phyloP scores from a whole-genome alignment of 495 filamentous ascomycete genomes.

The Lasiosphaeria ovina region DNA sequence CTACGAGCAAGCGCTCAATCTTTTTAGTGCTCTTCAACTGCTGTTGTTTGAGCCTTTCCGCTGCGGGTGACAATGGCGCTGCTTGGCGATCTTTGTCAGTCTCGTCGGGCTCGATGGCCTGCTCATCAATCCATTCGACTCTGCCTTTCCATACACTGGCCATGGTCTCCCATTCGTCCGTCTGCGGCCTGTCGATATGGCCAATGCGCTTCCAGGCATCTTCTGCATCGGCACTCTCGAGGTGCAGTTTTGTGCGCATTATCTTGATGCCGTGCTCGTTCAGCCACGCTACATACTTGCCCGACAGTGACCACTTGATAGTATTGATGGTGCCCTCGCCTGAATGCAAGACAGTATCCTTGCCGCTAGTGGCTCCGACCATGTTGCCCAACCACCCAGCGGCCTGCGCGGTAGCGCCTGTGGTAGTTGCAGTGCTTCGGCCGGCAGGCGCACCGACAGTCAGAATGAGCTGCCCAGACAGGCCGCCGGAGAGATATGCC shows the following conservation, averaged over 20 bases:
- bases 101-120: slow-evolving; percentile 60
- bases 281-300: slow-evolving; percentile 88
- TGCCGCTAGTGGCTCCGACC: slow-evolving; percentile 74
- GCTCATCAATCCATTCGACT: slow-evolving; percentile 88
- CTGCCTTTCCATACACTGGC: slow-evolving; percentile 88
- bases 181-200: slow-evolving; percentile 80
- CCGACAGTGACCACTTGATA: slow-evolving; percentile 89
- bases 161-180: slow-evolving; percentile 88
- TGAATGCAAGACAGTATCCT: slow-evolving; percentile 84
- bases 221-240: slow-evolving; percentile 73
- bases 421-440: slow-evolving; percentile 74
- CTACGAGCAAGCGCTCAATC: slow-evolving; percentile 81
- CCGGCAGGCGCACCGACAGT: slow-evolving; percentile 78
- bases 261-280: slow-evolving; percentile 97
- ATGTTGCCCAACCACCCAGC: slow-evolving; percentile 89
- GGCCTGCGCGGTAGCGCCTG: slow-evolving; percentile 71
- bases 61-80: slow-evolving; percentile 41
- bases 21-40: slow-evolving; percentile 41
- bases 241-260: slow-evolving; percentile 84
- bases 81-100: slow-evolving; percentile 38
- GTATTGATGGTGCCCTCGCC: slow-evolving; percentile 88
- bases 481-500: slow-evolving; percentile 84
- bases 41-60: slow-evolving; percentile 44
- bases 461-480: slow-evolving; percentile 86
- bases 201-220: slow-evolving; percentile 94